Evolutionary conservation across 23 red algal species (phyloP).

Genomic region (Agarophyton chilense): DNA sequence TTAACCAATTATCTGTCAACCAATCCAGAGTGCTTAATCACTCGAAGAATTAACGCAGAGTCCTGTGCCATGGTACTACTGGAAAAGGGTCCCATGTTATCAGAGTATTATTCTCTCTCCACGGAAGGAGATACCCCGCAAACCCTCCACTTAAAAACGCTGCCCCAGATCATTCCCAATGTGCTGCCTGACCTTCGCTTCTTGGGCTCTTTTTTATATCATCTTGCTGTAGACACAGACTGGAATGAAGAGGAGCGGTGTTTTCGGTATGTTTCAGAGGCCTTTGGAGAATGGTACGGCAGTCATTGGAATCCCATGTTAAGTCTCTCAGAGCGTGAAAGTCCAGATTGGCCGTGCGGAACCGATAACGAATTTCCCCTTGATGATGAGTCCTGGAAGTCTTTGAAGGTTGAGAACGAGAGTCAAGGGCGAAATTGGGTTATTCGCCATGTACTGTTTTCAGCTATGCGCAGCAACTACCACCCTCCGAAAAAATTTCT

Average conservation of each 20-base stretch:
- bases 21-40: neutral
- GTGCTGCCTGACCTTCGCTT: constrained; percentile 39
- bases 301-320: constrained; percentile 39
- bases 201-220: constrained; percentile 48
- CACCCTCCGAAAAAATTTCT: constrained; percentile 64
- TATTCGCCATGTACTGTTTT: constrained; percentile 64
- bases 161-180: constrained; percentile 49
- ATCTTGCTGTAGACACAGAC: constrained; percentile 60
- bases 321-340: neutral
- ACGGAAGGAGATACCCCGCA: constrained; percentile 8
- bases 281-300: constrained; percentile 60
- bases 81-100: constrained; percentile 53
- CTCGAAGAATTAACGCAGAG: constrained; percentile 42
- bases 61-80: constrained; percentile 62
- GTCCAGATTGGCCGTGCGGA: neutral
- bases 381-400: neutral
- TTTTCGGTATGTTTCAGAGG: constrained; percentile 42
- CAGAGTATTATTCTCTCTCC: constrained; percentile 59
- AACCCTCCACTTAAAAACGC: neutral
- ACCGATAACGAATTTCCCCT: neutral
- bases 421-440: constrained; percentile 44
- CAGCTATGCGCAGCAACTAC: constrained; percentile 48
- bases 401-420: neutral
- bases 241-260: constrained; percentile 62
- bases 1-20: constrained; percentile 8